Conservation (phyloP, 2,329 filamentous ascomycete genomes). For the Colletotrichum sp. region DNA sequence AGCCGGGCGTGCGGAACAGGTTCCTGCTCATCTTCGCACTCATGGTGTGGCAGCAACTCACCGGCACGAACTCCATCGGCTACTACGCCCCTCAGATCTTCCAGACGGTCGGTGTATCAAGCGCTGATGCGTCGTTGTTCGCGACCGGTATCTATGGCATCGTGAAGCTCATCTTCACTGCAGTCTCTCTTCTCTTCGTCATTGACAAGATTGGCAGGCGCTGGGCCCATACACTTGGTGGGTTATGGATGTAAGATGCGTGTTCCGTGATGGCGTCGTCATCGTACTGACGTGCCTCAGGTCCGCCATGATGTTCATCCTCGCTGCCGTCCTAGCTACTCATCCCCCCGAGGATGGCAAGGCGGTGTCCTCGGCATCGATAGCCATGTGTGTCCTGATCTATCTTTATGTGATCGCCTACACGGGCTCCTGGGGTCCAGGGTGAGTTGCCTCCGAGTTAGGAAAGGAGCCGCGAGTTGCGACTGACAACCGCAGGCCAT, state of each 20-base stretch:
- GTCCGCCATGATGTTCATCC: neutral
- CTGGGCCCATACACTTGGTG: neutral
- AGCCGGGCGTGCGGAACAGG: neutral
- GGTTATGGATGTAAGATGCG: neutral
- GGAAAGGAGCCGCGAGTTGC: neutral
- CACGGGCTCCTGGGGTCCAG: neutral
- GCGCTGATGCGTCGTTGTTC: neutral
- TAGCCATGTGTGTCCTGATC: neutral
- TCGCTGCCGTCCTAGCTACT: neutral
- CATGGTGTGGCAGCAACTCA: neutral
- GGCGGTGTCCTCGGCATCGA: neutral
- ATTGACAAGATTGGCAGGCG: neutral
- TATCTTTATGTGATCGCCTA: neutral
- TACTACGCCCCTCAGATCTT: neutral
- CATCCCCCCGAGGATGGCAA: neutral
- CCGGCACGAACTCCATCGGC: neutral
- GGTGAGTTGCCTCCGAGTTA: neutral
- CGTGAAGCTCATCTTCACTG: neutral
- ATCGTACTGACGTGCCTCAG: neutral
- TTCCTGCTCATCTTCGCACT: neutral
- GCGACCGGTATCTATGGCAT: neutral
- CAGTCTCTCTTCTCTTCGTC: neutral
- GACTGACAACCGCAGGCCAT: neutral
- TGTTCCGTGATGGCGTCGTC: accelerated
- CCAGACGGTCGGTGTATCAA: neutral